Conservation (phyloP, 2,329 filamentous ascomycete species). For the Diaporthe sp. region DNA sequence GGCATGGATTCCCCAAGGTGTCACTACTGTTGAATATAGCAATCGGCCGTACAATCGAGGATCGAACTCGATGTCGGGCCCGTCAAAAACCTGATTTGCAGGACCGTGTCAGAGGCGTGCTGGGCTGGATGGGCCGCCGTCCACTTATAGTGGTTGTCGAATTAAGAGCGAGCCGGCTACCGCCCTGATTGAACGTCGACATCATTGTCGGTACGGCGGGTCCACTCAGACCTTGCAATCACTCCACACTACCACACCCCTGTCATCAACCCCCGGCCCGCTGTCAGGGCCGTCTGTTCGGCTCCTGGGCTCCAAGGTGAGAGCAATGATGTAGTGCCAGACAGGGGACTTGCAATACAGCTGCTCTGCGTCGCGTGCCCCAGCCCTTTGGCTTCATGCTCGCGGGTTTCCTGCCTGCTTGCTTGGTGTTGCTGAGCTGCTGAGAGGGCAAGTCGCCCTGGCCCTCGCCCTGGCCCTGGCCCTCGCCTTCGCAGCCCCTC, state of each 20-base stretch:
- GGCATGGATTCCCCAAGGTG: constrained; percentile 2
- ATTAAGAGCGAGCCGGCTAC: constrained; percentile 17
- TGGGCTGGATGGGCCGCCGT: neutral
- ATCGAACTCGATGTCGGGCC: neutral
- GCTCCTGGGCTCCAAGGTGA: neutral
- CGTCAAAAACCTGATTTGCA: constrained; percentile 38
- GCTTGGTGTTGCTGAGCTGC: neutral
- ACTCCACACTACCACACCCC: constrained; percentile 13
- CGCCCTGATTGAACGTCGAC: constrained; percentile 8
- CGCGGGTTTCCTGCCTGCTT: neutral
- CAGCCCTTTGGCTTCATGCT: neutral
- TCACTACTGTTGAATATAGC: neutral
- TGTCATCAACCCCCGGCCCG: constrained; percentile 14
- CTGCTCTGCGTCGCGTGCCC: constrained; percentile 5
- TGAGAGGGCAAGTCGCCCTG: neutral
- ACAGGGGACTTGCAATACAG: constrained; percentile 4
- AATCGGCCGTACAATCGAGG: constrained; percentile 12
- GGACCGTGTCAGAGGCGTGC: neutral
- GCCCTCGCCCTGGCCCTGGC: neutral
- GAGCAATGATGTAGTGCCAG: constrained; percentile 32
- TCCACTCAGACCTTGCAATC: constrained; percentile 18
- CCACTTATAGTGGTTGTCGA: constrained; percentile 31
- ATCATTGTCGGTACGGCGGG: constrained; percentile 21
- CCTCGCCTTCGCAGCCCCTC: neutral
- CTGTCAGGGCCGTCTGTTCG: neutral